phyloP scores from a whole-genome alignment of 2,329 filamentous ascomycete genomes.

The Fusarium goolgardi region DNA sequence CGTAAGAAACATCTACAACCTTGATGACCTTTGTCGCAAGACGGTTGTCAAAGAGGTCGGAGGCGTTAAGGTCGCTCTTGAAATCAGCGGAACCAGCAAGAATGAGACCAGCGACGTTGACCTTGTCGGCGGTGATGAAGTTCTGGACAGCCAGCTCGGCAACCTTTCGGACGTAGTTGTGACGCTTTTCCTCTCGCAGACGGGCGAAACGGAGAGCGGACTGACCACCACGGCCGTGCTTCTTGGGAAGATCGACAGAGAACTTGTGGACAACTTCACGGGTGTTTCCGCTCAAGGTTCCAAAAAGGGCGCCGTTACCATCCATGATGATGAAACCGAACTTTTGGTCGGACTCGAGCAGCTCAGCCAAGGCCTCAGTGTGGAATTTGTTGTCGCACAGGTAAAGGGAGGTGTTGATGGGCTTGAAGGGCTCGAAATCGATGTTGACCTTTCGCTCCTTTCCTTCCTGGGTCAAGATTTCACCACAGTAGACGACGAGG shows the following conservation, averaged over 20 bases:
- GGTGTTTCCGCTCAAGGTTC: constrained; percentile 96
- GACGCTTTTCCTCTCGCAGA: constrained; percentile 98
- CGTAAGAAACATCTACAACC: constrained; percentile 98
- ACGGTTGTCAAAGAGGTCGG: constrained; percentile 95
- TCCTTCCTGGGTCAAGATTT: constrained; percentile 98
- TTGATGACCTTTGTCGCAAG: constrained; percentile 97
- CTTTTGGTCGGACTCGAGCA: constrained; percentile 98
- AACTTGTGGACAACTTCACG: constrained; percentile 98
- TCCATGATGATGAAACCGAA: constrained; percentile 99
- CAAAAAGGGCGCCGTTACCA: constrained; percentile 97
- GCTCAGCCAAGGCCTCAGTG: constrained; percentile 94
- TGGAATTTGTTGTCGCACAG: constrained; percentile 99
- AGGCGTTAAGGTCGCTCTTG: constrained; percentile 98
- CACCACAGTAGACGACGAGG: constrained; percentile 98
- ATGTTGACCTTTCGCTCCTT: constrained; percentile 99
- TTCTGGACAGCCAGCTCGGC: constrained; percentile 98
- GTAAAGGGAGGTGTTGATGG: constrained; percentile 99
- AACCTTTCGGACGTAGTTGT: constrained; percentile 99
- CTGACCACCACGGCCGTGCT: constrained; percentile 99
- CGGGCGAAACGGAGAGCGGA: constrained; percentile 98
- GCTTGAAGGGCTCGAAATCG: constrained; percentile 99
- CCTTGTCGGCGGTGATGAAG: constrained; percentile 98
- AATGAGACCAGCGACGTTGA: constrained; percentile 95
- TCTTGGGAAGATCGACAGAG: constrained; percentile 98
- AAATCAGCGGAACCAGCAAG: constrained; percentile 98